A percentile compares a stretch with the other conserved stretches of the same genome.
These are phyloP conservation scores for Artemisia annua DNA, from an alignment of 129 eudicot genomes.

Conservation along the genomic window DNA sequence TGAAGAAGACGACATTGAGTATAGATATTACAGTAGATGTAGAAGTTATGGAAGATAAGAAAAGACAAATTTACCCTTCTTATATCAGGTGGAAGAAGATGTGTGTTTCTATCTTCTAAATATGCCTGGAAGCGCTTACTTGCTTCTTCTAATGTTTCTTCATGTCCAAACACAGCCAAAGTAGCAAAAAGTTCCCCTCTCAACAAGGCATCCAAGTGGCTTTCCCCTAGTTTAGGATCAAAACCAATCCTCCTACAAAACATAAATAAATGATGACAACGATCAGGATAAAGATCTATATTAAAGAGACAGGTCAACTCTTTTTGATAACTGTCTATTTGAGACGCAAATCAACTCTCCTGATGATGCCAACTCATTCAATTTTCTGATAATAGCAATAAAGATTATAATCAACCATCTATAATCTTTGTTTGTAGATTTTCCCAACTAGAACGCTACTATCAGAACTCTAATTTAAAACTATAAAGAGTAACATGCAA, in stretches of 20 bases:
- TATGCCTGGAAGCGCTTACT: slow-evolving; percentile 72
- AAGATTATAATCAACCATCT: too few species aligned
- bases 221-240: slow-evolving; percentile 88
- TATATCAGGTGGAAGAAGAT: slow-evolving; percentile 86
- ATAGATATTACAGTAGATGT: neutral
- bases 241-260: slow-evolving; percentile 89
- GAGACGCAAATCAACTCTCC: too few species aligned
- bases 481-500: too few species aligned
- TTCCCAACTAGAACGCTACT: too few species aligned
- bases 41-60: neutral
- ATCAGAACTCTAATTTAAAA: too few species aligned
- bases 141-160: slow-evolving; percentile 71
- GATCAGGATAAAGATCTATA: too few species aligned
- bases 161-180: slow-evolving; percentile 76
- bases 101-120: slow-evolving; percentile 75
- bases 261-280: neutral
- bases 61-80: slow-evolving; percentile 60
- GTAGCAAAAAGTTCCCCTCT: slow-evolving; percentile 88
- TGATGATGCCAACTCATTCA: too few species aligned
- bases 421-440: too few species aligned
- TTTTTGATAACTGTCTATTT: too few species aligned
- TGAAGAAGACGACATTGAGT: neutral
- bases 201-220: slow-evolving; percentile 95
- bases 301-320: too few species aligned
- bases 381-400: too few species aligned